Conservation (phyloP, 176 grass and related monocot species). For the Carex scoparia region DNA sequence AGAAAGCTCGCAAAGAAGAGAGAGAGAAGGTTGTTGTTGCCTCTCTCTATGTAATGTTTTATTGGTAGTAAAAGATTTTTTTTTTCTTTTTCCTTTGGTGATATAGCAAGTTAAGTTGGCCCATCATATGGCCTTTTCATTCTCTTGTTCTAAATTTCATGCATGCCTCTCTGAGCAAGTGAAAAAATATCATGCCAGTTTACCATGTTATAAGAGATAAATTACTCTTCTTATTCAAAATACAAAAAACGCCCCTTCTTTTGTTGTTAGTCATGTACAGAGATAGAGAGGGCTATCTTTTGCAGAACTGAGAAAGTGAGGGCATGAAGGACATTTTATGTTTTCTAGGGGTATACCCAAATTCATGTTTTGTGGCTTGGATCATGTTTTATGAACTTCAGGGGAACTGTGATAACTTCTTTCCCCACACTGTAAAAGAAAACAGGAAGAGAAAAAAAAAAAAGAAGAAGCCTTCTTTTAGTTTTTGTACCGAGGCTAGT, state of each 20-base stretch:
- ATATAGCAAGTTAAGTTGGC: slow-evolving; percentile 4
- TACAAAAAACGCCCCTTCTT: not conserved
- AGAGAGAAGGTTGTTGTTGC: slow-evolving; percentile 83
- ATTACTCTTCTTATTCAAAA: not conserved
- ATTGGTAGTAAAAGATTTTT: slow-evolving; percentile 37
- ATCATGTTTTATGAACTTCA: not conserved
- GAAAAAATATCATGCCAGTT: not conserved
- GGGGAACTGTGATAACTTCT: not conserved
- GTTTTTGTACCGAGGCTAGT: not conserved
- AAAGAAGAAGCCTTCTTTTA: not conserved
- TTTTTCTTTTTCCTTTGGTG: not conserved
- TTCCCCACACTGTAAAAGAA: not conserved
- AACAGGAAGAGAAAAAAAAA: not conserved
- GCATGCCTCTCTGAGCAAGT: not conserved
- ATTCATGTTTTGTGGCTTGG: not conserved
- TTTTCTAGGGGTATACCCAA: not conserved
- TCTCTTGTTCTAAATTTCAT: slow-evolving; percentile 4
- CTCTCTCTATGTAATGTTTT: slow-evolving; percentile 79
- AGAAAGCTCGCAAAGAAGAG: slow-evolving; percentile 88
- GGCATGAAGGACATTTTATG: not conserved
- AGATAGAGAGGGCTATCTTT: not conserved
- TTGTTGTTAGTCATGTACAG: slow-evolving; percentile 17
- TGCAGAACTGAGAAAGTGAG: slow-evolving; percentile 4
- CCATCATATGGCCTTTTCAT: not conserved
- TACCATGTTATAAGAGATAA: not conserved